phyloP scores from a whole-genome alignment of 2,329 filamentous ascomycete species.

The Diatrype stigma region DNA sequence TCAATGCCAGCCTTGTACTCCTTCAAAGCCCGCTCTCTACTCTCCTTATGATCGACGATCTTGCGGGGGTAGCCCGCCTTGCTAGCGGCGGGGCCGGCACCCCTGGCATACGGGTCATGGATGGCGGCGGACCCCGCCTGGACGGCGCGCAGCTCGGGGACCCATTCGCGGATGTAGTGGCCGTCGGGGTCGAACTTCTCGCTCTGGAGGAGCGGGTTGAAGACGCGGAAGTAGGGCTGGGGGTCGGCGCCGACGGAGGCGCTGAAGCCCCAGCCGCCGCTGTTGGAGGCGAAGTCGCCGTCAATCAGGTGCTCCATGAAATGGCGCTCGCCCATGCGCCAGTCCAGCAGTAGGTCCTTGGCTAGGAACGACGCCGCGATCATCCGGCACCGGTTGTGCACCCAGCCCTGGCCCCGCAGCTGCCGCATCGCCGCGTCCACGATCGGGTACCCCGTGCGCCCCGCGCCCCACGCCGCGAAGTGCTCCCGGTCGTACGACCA shows the following conservation, averaged over 20 bases:
- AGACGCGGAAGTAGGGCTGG: slow-evolving; percentile 87
- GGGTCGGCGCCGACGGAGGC: slow-evolving; percentile 63
- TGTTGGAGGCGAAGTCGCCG: slow-evolving; percentile 77
- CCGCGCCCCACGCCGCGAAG: slow-evolving; percentile 71
- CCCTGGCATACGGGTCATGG: slow-evolving; percentile 74
- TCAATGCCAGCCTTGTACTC: slow-evolving; percentile 66
- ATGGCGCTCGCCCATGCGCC: slow-evolving; percentile 74
- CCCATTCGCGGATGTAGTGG: slow-evolving; percentile 77
- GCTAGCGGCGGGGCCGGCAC: slow-evolving; percentile 38
- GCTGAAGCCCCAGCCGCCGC: slow-evolving; percentile 55
- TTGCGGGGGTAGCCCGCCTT: slow-evolving; percentile 69
- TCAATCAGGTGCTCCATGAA: slow-evolving; percentile 82
- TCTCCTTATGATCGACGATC: slow-evolving; percentile 70
- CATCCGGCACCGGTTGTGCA: slow-evolving; percentile 87
- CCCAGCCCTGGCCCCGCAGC: slow-evolving; percentile 62
- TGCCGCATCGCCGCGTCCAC: slow-evolving; percentile 87
- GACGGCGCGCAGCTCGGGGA: slow-evolving; percentile 66
- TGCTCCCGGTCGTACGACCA: slow-evolving; percentile 73
- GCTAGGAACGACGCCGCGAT: slow-evolving; percentile 74
- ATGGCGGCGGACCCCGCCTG: slow-evolving; percentile 66
- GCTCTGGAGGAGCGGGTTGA: slow-evolving; percentile 80
- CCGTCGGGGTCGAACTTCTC: slow-evolving; percentile 81
- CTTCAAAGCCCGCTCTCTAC: slow-evolving; percentile 61
- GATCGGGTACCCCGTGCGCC: slow-evolving; percentile 74
- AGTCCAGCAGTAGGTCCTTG: slow-evolving; percentile 79